A percentile compares a stretch with the other conserved stretches of the same genome.
These are phyloP conservation scores for Alternaria consortialis DNA, from an alignment of 2,329 filamentous ascomycete species.

Conservation along the genomic window DNA sequence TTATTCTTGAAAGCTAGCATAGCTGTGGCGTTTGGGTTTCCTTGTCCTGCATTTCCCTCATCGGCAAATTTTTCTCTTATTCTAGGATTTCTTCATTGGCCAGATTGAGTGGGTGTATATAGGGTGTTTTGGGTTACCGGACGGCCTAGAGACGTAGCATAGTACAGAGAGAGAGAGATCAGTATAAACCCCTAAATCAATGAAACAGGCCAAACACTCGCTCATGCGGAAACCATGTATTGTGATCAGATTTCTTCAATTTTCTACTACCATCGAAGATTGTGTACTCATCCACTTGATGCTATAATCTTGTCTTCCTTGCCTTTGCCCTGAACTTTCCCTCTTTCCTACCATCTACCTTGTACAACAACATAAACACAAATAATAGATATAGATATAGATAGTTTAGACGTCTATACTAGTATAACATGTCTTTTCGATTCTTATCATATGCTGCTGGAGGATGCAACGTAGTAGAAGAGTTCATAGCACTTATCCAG, in stretches of 20 bases:
- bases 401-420: no score
- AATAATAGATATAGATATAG: no score
- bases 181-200: constrained; percentile 4
- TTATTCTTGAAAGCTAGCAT: constrained; percentile 17
- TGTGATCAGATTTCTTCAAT: not conserved
- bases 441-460: no score
- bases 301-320: no score
- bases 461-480: no score
- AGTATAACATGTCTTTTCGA: no score
- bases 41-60: not conserved
- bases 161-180: constrained; percentile 4
- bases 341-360: no score
- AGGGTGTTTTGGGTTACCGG: not conserved
- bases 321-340: no score
- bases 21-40: constrained; percentile 13
- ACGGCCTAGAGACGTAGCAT: constrained; percentile 1
- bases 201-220: constrained; percentile 6
- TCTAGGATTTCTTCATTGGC: not conserved
- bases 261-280: not conserved
- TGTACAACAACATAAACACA: no score
- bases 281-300: not conserved
- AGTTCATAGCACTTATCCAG: no score
- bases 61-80: constrained; percentile 4
- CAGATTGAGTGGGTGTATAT: not conserved
- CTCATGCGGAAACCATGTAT: not conserved